Conservation (phyloP, 1,139 yeast genomes). For the Wickerhamiella pararugosa region DNA sequence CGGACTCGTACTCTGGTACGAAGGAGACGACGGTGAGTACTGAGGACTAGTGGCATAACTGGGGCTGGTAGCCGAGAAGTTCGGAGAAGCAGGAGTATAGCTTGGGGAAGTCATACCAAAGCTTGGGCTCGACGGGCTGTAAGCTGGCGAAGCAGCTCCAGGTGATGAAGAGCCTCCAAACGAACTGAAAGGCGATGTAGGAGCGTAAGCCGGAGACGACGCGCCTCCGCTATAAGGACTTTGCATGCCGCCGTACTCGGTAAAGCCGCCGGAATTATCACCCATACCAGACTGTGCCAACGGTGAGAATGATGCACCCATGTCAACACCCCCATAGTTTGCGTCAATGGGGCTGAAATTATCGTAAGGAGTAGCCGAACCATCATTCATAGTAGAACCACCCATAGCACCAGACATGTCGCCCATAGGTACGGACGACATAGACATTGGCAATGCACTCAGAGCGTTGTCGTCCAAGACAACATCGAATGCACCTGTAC, state of each 20-base stretch:
- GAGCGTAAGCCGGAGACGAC: constrained; percentile 50
- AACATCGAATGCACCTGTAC: constrained; percentile 96
- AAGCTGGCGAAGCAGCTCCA: constrained; percentile 51
- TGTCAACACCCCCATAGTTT: constrained; percentile 66
- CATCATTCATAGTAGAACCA: constrained; percentile 31
- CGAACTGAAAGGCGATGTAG: constrained; percentile 43
- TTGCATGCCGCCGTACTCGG: constrained; percentile 60
- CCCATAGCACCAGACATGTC: background rate
- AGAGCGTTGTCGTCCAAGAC: constrained; percentile 86
- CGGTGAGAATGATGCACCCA: constrained; percentile 62
- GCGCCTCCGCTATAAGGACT: constrained; percentile 33
- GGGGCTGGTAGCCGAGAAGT: constrained; percentile 64
- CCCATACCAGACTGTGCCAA: constrained; percentile 73
- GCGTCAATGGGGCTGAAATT: constrained; percentile 61
- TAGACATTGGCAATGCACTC: constrained; percentile 40
- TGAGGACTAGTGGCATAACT: constrained; percentile 50
- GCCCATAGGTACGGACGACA: constrained; percentile 15
- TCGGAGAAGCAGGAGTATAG: constrained; percentile 51
- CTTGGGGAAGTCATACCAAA: constrained; percentile 53
- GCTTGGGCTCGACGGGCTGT: constrained; percentile 57
- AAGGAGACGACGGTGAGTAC: constrained; percentile 60
- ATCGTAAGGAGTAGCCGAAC: constrained; percentile 92
- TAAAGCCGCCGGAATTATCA: constrained; percentile 79
- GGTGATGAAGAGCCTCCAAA: constrained; percentile 52
- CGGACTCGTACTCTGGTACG: constrained; percentile 63